phyloP scores from a whole-genome alignment of 345 rosid species.

The sweet orange (Citrus sinensis) region DNA sequence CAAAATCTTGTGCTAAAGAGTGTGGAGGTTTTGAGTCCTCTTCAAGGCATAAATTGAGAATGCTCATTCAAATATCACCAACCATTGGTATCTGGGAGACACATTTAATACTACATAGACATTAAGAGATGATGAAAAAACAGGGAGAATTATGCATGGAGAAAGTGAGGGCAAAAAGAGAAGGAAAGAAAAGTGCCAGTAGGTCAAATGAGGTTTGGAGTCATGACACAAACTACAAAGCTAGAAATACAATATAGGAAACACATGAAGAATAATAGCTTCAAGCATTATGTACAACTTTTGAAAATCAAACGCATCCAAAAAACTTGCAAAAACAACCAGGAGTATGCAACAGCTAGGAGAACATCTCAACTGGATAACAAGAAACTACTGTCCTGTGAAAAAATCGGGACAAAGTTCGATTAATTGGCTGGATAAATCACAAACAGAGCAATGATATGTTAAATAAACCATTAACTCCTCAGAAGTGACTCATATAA shows the following conservation, averaged over 20 bases:
- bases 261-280: not conserved
- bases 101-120: not conserved
- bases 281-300: not conserved
- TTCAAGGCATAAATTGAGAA: not conserved
- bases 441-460: not conserved
- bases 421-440: not conserved
- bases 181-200: not conserved
- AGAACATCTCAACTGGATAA: not conserved
- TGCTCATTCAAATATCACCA: not conserved
- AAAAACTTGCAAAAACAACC: not conserved
- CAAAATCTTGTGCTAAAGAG: not conserved
- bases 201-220: not conserved
- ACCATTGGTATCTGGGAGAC: not conserved
- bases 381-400: not conserved
- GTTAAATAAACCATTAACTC: not conserved
- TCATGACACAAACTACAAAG: not conserved
- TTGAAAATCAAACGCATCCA: not conserved
- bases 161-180: not conserved
- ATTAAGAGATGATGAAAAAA: not conserved
- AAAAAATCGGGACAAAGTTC: not conserved
- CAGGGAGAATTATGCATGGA: not conserved
- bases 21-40: not conserved
- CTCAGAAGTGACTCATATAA: not conserved
- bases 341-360: not conserved
- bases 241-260: not conserved